Percentiles rank a stretch among this genome's conserved stretches.
Conservation (phyloP, 768 basidiomycete species). For the Amanita subjunquillea region DNA sequence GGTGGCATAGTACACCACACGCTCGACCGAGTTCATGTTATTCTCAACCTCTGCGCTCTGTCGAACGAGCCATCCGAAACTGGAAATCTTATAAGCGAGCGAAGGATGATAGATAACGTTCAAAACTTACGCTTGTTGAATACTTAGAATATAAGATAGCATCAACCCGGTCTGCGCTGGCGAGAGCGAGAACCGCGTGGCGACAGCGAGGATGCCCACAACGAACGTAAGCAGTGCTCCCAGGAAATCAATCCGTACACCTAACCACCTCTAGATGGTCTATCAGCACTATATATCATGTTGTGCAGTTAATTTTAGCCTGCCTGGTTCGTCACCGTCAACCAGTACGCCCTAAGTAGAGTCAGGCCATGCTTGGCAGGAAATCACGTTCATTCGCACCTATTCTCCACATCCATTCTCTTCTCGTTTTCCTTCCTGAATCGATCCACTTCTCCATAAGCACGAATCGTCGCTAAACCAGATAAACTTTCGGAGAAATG, state of each 20-base stretch:
- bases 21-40: slow-evolving; percentile 87
- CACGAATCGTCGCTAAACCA: slow-evolving; percentile 80
- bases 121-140: slow-evolving; percentile 50
- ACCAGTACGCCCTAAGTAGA: slow-evolving; percentile 62
- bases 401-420: slow-evolving; percentile 78
- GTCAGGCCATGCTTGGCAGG: not conserved
- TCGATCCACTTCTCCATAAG: slow-evolving; percentile 70
- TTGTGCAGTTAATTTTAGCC: not conserved
- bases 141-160: slow-evolving; percentile 69
- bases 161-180: slow-evolving; percentile 71
- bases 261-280: slow-evolving; percentile 62
- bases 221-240: slow-evolving; percentile 63
- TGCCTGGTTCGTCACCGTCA: slow-evolving; percentile 77
- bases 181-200: slow-evolving; percentile 61
- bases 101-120: not conserved
- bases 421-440: slow-evolving; percentile 69
- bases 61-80: slow-evolving; percentile 69
- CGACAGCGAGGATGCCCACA: slow-evolving; percentile 74
- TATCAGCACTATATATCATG: not conserved
- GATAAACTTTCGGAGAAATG: slow-evolving; percentile 89
- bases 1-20: slow-evolving; percentile 72
- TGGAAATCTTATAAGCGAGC: slow-evolving; percentile 13
- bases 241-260: slow-evolving; percentile 81
- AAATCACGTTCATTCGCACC: slow-evolving; percentile 23
- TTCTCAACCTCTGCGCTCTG: slow-evolving; percentile 85